Conservation (phyloP, 495 filamentous ascomycete species). For the Tuber umbilicatum region DNA sequence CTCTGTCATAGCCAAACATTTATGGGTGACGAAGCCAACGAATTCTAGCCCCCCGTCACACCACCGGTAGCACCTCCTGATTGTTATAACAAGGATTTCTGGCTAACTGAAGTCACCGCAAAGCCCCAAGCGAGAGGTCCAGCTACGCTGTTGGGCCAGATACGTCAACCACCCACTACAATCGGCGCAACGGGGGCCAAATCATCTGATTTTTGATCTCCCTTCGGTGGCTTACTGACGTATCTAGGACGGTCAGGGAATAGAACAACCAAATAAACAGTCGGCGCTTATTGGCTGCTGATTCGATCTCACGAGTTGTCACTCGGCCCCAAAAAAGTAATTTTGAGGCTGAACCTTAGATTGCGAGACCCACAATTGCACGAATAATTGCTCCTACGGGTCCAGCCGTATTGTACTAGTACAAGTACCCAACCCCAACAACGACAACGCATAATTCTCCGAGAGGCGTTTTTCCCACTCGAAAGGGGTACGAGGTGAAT, state of each 20-base stretch:
- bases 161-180: background rate
- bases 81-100: background rate
- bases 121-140: background rate
- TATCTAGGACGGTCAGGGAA: background rate
- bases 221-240: background rate
- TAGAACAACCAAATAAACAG: background rate
- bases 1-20: background rate
- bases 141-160: background rate
- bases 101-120: background rate
- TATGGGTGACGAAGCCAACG: background rate
- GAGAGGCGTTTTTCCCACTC: background rate
- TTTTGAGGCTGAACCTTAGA: background rate
- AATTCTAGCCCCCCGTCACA: background rate
- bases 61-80: background rate
- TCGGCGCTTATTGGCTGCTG: background rate
- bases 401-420: background rate
- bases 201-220: background rate
- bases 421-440: background rate
- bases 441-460: slow-evolving; percentile 2
- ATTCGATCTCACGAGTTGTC: background rate
- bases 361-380: background rate
- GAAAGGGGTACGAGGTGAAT: background rate
- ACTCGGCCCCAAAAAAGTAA: background rate
- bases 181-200: background rate
- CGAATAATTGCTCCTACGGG: background rate